phyloP scores from a whole-genome alignment of 352 stramenopile species.

The Phytopythium montanum region DNA sequence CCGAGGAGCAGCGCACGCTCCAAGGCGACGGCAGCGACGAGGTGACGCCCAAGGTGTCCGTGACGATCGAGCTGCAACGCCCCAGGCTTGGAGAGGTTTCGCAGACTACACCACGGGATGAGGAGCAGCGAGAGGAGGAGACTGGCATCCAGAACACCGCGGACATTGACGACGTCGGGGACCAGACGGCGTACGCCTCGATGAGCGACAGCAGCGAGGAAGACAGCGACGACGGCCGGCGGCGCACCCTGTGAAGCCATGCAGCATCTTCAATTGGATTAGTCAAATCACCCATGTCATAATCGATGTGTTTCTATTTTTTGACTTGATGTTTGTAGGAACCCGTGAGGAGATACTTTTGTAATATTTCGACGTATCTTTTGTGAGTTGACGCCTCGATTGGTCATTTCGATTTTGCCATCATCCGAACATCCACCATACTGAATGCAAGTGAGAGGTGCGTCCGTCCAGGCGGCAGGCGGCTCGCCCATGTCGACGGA shows the following conservation, averaged over 20 bases:
- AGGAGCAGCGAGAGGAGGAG: not conserved
- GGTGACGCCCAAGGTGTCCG: not conserved
- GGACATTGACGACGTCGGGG: not conserved
- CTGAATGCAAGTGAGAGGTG: not conserved
- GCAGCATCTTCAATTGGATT: not conserved
- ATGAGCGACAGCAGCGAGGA: not conserved
- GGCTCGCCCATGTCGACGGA: not conserved
- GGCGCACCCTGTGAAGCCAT: not conserved
- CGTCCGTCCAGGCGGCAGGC: not conserved
- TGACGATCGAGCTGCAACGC: slow-evolving; percentile 5
- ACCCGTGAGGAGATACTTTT: too few species aligned
- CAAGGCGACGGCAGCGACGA: not conserved
- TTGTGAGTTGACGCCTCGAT: not conserved
- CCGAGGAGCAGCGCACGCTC: slow-evolving; percentile 11
- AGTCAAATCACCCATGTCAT: not conserved
- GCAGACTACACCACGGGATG: not conserved
- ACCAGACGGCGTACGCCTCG: not conserved
- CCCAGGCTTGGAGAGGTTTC: not conserved
- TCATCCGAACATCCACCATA: not conserved
- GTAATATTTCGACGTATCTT: not conserved
- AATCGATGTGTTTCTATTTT: not conserved
- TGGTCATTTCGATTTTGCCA: not conserved
- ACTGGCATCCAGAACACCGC: too few species aligned
- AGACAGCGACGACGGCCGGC: not conserved
- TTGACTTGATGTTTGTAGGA: not conserved